Evolutionary conservation across 1,284 basidiomycete genomes (phyloP), one percentile per base, ranked within the genome.

Genomic region (Laetiporus sulphureus): DNA sequence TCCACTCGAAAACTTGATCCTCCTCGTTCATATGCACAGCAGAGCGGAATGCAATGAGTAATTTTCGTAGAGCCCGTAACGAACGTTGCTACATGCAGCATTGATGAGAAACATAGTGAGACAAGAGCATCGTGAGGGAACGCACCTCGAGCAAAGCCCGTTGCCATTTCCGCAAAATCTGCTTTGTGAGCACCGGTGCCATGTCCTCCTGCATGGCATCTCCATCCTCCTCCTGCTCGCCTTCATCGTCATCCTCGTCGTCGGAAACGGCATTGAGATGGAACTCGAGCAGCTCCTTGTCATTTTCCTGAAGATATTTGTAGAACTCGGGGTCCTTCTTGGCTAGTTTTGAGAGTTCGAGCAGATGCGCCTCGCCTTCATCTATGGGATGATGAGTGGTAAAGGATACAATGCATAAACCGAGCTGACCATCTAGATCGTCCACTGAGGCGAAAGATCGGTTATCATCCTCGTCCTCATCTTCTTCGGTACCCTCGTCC

Each of bases 311-410:
- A 5, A 99, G 73, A 60, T 96, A 99, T 64, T 96, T 93, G 83
- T 82, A 99, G 68, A 99, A 99, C 57, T 97, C 95, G 15, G 95
- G 95, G 61, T 99, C 96, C 63, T 91, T 95, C 64, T 95, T 87
- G 11, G 88, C 88, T 30, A 99, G 75, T 57, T 90, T 85, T 36
- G 89, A 84, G n/a, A 99, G 77, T 42, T 97, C 86, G 35, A 79
- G 62, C 35, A 88, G 66, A 65, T 95, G 92, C 6, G 68, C 62
- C 56, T 72, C 67, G 44, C 83, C 88, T 58, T 90, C 75, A 42
- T 83, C 87, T 77, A 52, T 8, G 5, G 20, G 8, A 8, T 35
- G 11, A 7, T 10, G 7, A 10, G 10, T 18, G 22, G 33, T 10
- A 6, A 27, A 3, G 13, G 2, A 11, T 22, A 3, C 5, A 21